Evolutionary conservation across 2,329 filamentous ascomycete species (phyloP).

Genomic region (Diaporthe vexans): DNA sequence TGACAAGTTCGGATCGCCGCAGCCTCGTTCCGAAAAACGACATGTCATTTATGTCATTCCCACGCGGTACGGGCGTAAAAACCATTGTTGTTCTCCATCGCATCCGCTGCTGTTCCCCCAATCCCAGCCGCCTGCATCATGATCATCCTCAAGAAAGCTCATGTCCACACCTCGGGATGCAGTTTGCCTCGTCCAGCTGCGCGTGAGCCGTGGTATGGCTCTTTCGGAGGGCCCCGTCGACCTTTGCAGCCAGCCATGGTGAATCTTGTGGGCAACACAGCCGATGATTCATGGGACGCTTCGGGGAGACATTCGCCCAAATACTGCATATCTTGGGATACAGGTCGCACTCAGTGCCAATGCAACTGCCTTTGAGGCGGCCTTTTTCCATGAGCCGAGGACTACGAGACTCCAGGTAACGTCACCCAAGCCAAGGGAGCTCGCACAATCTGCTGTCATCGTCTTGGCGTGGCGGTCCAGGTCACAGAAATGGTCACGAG

Average conservation of each 20-base stretch:
- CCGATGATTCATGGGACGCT: neutral
- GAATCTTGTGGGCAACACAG: neutral
- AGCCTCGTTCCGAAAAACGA: constrained; percentile 34
- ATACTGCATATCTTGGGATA: neutral
- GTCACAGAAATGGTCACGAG: constrained; percentile 10
- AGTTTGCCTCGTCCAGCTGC: neutral
- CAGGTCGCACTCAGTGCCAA: neutral
- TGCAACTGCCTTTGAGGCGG: neutral
- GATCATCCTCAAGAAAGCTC: neutral
- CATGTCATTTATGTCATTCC: constrained; percentile 20
- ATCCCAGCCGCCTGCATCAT: constrained; percentile 14
- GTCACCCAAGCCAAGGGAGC: neutral
- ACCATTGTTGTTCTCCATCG: neutral
- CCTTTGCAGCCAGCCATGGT: neutral
- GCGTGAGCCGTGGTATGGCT: neutral
- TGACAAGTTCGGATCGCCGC: constrained; percentile 20
- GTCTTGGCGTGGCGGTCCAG: constrained; percentile 24
- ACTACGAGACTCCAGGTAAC: neutral
- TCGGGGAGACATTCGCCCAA: neutral
- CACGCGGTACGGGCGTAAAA: constrained; percentile 1
- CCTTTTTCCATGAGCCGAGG: neutral
- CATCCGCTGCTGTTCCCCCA: neutral
- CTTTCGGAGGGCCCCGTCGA: neutral
- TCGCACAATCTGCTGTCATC: constrained; percentile 14
- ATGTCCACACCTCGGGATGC: constrained; percentile 10